These are phyloP conservation scores for Fusarium miscanthi DNA, from an alignment of 2,329 filamentous ascomycete genomes.

Conservation along the genomic window DNA sequence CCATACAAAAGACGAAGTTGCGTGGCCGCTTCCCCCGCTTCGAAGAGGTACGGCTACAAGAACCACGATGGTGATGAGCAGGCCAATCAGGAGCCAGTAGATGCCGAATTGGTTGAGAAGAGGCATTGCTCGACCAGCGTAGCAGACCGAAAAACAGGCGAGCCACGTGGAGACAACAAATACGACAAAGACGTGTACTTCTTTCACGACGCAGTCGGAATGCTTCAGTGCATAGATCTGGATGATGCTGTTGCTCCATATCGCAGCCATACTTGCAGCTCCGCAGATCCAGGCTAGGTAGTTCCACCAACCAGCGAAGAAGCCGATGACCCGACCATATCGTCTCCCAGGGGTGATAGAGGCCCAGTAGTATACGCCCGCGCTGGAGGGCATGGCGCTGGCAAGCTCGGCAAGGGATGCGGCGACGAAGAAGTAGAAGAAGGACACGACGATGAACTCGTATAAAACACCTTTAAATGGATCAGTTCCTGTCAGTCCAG, in stretches of 20 bases:
- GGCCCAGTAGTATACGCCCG: neutral
- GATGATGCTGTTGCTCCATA: neutral
- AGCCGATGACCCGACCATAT: neutral
- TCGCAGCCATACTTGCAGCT: neutral
- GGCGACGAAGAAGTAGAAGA: neutral
- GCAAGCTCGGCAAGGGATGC: neutral
- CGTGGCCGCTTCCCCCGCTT: neutral
- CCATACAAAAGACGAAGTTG: neutral
- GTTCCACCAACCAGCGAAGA: neutral
- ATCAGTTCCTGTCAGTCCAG: rapidly evolving
- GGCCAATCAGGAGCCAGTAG: neutral
- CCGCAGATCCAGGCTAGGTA: neutral
- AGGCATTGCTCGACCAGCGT: neutral
- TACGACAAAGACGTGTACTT: neutral
- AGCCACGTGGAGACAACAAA: neutral
- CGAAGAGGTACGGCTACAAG: neutral
- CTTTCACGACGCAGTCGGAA: neutral
- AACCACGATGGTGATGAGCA: neutral
- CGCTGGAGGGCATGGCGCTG: neutral
- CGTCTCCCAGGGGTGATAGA: neutral
- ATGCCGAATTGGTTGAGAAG: neutral
- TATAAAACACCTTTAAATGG: rapidly evolving
- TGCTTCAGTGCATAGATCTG: neutral
- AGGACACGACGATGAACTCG: neutral
- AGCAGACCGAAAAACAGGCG: neutral